Base-by-base conservation (phyloP, 2,329 filamentous ascomycete genomes). In the Pestalotiopsis sp. region DNA sequence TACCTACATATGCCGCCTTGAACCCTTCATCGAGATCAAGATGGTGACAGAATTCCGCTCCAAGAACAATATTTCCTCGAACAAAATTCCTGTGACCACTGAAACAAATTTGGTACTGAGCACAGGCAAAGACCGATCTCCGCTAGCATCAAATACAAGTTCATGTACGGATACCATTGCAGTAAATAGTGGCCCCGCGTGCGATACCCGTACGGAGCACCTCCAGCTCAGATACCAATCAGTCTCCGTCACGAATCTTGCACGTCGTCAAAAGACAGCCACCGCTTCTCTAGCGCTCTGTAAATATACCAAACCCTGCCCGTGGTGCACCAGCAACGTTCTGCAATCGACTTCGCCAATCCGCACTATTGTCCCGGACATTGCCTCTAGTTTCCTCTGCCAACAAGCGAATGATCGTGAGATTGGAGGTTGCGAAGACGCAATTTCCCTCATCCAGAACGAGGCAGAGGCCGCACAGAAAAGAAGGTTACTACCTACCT, bases 371-470 rank as follows among this genome's bases (percentile, higher is more conserved):
- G 36, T 56, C n/a, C 5, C 63, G 23, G 49, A 31, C 25, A 56
- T 58, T 58, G 41, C 41, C 38, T 23, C 38, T 52, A 52, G 20
- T 20, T n/a, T 14, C 62, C 31, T 36, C 7, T 36, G 31, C 2
- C 31, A 36, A 36, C 25, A 36, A 56, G 27, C 41, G 45, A 56
- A n/a, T 58, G 23, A 56, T 66, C 41, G 63, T 58, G 63, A 66
- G 52, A 66, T 66, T 66, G 45, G 41, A 9, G 23, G 17, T 38
- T 56, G 25, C 59, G 25, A 66, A 66, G 49, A 38, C 63, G 63
- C 63, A 66, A 66, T 66, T 39, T 66, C 63, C 49, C 41, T 36
- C 17, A 13, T 31, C 23, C 41, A 20, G 13, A 17, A 66, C 45
- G 23, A 36, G 36, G 45, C 39, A 64, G 17, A 52, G 45, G 45